Conservation (phyloP, 2,329 filamentous ascomycete species). For the Calonectria hawksworthii region DNA sequence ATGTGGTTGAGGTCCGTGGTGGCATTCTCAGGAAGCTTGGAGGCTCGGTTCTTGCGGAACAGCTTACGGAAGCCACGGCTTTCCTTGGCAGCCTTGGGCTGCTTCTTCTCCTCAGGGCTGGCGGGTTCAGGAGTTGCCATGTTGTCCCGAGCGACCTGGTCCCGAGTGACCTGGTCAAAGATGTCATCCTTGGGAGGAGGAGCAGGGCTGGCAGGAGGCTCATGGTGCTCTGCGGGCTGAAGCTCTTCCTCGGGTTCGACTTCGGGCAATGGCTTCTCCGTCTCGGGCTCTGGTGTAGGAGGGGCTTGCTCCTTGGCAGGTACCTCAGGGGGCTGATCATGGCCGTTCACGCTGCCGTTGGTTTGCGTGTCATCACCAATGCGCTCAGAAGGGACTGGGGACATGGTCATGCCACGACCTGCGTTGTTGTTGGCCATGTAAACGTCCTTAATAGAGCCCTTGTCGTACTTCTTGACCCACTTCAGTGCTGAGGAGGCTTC, state of each 20-base stretch:
- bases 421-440: conserved; percentile 83
- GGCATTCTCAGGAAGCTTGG: conserved; percentile 69
- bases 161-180: conserved; percentile 39
- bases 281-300: conserved; percentile 34
- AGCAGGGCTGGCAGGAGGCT: conserved; percentile 32
- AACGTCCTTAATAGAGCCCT: conserved; percentile 85
- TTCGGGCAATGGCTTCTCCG: conserved; percentile 35
- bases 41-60: conserved; percentile 74
- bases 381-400: conserved; percentile 52
- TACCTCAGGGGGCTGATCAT: conserved; percentile 54
- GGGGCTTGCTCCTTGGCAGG: conserved; percentile 55
- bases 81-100: conserved; percentile 63
- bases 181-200: conserved; percentile 45
- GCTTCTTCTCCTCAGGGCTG: conserved; percentile 58
- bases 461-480: conserved; percentile 96
- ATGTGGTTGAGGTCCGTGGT: conserved; percentile 65
- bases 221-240: conserved; percentile 23
- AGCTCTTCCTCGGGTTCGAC: conserved; percentile 16
- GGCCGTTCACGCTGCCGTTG: conserved; percentile 29
- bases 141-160: conserved; percentile 37
- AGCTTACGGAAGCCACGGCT: conserved; percentile 73
- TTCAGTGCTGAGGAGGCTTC: conserved; percentile 96
- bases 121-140: conserved; percentile 44
- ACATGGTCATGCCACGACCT: conserved; percentile 72
- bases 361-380: conserved; percentile 39